Conservation (phyloP, 306 rosid species). For the Fragaria nilgerrensis region DNA sequence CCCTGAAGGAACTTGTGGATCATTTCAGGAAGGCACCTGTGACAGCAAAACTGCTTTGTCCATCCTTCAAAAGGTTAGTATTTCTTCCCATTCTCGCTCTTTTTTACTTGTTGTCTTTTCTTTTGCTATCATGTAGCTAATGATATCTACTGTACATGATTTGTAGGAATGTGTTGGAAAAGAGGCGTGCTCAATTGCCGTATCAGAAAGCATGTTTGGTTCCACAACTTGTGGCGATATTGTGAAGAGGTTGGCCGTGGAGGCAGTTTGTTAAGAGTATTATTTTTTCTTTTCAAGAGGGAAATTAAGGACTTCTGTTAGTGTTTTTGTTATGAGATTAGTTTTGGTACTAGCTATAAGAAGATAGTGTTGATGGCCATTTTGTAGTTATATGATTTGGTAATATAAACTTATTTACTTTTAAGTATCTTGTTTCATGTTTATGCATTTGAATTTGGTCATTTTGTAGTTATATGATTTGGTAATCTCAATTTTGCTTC, state of each 20-base stretch:
- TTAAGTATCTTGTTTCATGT: not conserved
- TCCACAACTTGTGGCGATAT: slow-evolving; percentile 32
- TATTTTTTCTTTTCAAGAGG: not conserved
- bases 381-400: not conserved
- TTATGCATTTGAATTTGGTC: not conserved
- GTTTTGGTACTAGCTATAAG: not conserved
- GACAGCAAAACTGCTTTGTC: slow-evolving; percentile 21
- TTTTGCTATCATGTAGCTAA: not conserved
- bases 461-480: not conserved
- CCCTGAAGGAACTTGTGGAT: slow-evolving; percentile 51
- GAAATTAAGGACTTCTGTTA: not conserved
- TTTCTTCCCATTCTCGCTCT: not conserved
- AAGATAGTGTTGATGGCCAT: not conserved
- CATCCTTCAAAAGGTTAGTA: slow-evolving; percentile 25
- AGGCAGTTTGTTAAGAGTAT: slow-evolving; percentile 42
- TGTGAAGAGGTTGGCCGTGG: slow-evolving; percentile 48
- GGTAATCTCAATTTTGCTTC: too few relatives aligned
- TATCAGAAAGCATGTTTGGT: slow-evolving; percentile 44
- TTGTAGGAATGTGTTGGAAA: slow-evolving; percentile 48
- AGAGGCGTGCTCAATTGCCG: slow-evolving; percentile 34
- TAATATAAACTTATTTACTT: not conserved
- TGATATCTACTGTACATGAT: not conserved
- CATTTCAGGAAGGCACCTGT: slow-evolving; percentile 36
- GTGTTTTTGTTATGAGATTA: not conserved
- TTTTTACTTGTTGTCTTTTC: not conserved